Percentiles rank a stretch among this genome's conserved stretches.
phyloP scores from a whole-genome alignment of 352 stramenopile species.

The Thalassiosira livingstoniorum region DNA sequence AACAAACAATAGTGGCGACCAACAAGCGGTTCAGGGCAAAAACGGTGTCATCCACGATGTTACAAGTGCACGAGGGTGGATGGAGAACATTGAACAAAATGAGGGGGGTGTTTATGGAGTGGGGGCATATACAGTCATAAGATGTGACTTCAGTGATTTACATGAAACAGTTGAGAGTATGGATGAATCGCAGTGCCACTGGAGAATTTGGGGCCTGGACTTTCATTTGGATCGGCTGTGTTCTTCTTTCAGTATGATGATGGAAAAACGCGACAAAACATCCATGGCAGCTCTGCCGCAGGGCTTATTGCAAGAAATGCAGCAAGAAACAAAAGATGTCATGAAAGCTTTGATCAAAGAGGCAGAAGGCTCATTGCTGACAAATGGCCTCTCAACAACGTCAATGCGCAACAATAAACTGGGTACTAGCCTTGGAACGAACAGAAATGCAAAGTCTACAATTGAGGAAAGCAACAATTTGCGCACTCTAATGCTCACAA shows the following conservation, averaged over 20 bases:
- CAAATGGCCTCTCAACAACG: neutral
- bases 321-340: slow-evolving; percentile 14
- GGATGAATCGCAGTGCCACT: slow-evolving; percentile 18
- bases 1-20: neutral
- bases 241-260: slow-evolving; percentile 53
- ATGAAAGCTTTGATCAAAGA: slow-evolving; percentile 33
- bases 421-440: neutral
- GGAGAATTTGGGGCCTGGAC: slow-evolving; percentile 68
- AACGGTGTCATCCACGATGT: slow-evolving; percentile 12
- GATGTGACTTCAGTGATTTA: slow-evolving; percentile 63
- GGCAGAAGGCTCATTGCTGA: slow-evolving; percentile 13
- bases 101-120: slow-evolving; percentile 54
- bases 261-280: too few species aligned
- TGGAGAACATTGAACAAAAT: slow-evolving; percentile 63
- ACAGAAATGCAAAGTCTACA: neutral
- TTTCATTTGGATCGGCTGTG: slow-evolving; percentile 66
- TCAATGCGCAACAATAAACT: neutral
- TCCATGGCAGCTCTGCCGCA: too few species aligned
- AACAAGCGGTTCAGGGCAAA: neutral
- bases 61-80: slow-evolving; percentile 62
- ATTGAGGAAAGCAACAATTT: too few species aligned
- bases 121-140: slow-evolving; percentile 69
- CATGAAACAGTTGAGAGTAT: slow-evolving; percentile 1
- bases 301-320: too few species aligned
- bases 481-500: slow-evolving; percentile 62